Evolutionary conservation across 2,329 filamentous ascomycete species (phyloP).

Genomic region (Xylaria sp.): DNA sequence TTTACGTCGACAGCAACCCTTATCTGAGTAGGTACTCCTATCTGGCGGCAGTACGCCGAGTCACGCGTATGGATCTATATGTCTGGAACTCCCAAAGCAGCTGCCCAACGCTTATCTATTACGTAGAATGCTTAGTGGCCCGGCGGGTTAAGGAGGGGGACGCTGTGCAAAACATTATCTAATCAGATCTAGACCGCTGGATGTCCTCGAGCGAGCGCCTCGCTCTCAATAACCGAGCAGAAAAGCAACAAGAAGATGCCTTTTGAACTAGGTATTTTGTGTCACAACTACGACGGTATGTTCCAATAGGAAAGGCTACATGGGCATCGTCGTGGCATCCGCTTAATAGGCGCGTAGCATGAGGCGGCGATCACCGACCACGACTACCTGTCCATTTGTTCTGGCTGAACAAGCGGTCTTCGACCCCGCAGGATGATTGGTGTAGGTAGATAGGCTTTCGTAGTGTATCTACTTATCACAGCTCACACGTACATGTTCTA

Average conservation of each 20-base stretch:
- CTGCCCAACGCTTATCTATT: neutral
- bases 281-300: neutral
- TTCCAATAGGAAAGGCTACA: neutral
- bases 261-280: neutral
- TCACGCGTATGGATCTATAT: neutral
- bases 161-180: too few relatives aligned
- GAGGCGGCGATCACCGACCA: neutral
- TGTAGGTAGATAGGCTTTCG: too few relatives aligned
- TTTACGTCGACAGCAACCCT: too few relatives aligned
- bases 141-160: neutral
- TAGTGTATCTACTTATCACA: too few relatives aligned
- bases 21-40: neutral
- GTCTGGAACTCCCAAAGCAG: neutral
- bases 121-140: too few relatives aligned
- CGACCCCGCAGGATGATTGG: neutral
- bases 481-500: too few relatives aligned
- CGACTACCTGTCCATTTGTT: neutral
- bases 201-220: neutral
- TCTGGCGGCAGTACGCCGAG: neutral
- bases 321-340: neutral
- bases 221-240: neutral
- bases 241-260: neutral
- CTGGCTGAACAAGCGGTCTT: neutral
- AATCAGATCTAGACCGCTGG: neutral
- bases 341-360: neutral